phyloP scores from a whole-genome alignment of 345 rosid species.

The Euclidium syriacum region DNA sequence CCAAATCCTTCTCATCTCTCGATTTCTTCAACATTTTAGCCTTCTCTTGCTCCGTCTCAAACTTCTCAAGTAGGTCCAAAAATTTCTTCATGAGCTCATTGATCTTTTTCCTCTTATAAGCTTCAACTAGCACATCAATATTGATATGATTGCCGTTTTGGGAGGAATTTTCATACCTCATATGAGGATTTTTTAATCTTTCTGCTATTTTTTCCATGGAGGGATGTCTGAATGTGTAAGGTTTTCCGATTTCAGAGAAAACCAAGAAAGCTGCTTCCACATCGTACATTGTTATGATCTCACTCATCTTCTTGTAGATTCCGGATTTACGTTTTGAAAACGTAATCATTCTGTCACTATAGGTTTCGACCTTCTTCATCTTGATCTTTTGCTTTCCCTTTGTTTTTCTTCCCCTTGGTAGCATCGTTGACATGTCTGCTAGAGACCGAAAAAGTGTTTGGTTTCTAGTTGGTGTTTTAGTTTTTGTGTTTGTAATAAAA shows the following conservation, averaged over 20 bases:
- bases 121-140: slow-evolving; percentile 29
- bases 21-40: background rate
- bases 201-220: slow-evolving; percentile 20
- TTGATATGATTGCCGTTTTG: background rate
- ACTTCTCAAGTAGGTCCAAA: background rate
- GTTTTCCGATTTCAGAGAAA: slow-evolving; percentile 35
- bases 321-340: slow-evolving; percentile 44
- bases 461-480: background rate
- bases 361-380: slow-evolving; percentile 22
- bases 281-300: slow-evolving; percentile 30
- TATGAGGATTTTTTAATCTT: background rate
- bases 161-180: background rate
- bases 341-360: slow-evolving; percentile 24
- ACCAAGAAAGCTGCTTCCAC: slow-evolving; percentile 22
- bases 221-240: slow-evolving; percentile 37
- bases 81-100: slow-evolving; percentile 9
- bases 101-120: slow-evolving; percentile 17
- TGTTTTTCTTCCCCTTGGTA: slow-evolving; percentile 7
- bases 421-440: slow-evolving; percentile 2
- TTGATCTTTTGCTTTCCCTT: slow-evolving; percentile 33
- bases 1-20: background rate
- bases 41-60: slow-evolving; percentile 18
- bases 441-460: background rate
- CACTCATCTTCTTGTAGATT: slow-evolving; percentile 39
- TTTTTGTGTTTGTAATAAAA: no score